phyloP scores from a whole-genome alignment of 108 stramenopile species.

The Nannochloropsis oceanica region DNA sequence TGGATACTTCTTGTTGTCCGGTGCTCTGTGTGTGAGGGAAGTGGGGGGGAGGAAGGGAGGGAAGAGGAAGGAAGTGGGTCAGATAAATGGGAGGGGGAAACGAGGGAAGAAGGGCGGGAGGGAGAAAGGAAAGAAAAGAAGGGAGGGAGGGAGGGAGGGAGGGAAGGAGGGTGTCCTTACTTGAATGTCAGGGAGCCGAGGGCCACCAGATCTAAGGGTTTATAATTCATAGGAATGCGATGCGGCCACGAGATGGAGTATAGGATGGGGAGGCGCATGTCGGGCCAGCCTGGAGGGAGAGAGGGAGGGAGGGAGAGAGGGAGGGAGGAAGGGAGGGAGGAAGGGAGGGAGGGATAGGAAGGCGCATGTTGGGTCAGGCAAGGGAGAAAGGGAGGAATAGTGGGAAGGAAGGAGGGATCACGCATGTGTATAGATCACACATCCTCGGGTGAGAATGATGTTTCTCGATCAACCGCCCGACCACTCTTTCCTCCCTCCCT shows the following conservation, averaged over 20 bases:
- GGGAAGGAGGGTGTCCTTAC: not conserved
- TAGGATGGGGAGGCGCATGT: slow-evolving; percentile 87
- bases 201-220: slow-evolving; percentile 20
- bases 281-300: slow-evolving; percentile 72
- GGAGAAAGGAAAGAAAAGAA: too few species aligned
- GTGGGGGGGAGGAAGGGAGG: not conserved
- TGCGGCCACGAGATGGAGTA: slow-evolving; percentile 91
- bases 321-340: too few species aligned
- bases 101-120: too few species aligned
- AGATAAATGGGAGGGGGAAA: not conserved
- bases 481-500: too few species aligned
- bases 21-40: slow-evolving; percentile 63
- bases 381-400: too few species aligned
- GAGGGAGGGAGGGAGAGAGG: too few species aligned
- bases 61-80: not conserved
- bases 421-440: too few species aligned
- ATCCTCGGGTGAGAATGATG: too few species aligned
- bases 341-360: not conserved
- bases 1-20: slow-evolving; percentile 82
- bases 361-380: too few species aligned
- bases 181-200: not conserved
- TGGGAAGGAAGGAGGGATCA: too few species aligned
- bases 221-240: slow-evolving; percentile 64
- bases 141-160: too few species aligned
- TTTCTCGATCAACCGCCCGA: too few species aligned